phyloP scores from a whole-genome alignment of 139 green algal species.

The Desmodesmus armatus region DNA sequence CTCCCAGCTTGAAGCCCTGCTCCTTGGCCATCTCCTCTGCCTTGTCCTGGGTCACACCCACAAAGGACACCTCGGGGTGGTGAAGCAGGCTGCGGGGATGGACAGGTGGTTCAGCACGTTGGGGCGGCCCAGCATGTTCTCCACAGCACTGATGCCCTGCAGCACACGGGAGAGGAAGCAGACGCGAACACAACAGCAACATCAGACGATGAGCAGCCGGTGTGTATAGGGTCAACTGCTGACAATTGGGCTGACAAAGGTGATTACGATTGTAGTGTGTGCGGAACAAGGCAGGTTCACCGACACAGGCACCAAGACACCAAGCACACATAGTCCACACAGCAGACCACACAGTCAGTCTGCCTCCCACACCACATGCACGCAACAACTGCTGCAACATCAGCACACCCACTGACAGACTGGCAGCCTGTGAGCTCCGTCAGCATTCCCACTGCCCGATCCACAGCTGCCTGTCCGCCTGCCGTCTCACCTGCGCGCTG shows the following conservation, averaged over 20 bases:
- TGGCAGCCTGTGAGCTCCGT: no score
- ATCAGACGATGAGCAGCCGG: no score
- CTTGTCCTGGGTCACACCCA: conserved; percentile 95
- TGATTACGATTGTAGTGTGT: no score
- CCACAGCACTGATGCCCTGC: conserved; percentile 96
- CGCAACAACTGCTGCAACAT: background rate
- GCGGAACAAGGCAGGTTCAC: no score
- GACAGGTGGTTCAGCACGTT: conserved; percentile 95
- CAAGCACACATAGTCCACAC: no score
- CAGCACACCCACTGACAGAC: no score
- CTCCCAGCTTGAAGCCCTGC: conserved; percentile 89
- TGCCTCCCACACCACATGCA: background rate
- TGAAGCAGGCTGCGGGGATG: conserved; percentile 99
- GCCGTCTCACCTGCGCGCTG: conserved; percentile 75
- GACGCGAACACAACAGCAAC: background rate
- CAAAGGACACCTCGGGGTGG: conserved; percentile 98
- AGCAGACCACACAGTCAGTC: no score
- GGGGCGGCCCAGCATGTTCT: conserved; percentile 92
- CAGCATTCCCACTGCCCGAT: background rate
- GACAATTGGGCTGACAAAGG: no score
- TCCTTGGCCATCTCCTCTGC: conserved; percentile 91
- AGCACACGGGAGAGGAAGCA: background rate
- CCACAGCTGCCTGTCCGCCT: no score
- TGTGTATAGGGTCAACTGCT: no score
- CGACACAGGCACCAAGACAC: no score